Evolutionary conservation across 2,329 filamentous ascomycete genomes (phyloP).

Genomic region (Penicillium sp.): DNA sequence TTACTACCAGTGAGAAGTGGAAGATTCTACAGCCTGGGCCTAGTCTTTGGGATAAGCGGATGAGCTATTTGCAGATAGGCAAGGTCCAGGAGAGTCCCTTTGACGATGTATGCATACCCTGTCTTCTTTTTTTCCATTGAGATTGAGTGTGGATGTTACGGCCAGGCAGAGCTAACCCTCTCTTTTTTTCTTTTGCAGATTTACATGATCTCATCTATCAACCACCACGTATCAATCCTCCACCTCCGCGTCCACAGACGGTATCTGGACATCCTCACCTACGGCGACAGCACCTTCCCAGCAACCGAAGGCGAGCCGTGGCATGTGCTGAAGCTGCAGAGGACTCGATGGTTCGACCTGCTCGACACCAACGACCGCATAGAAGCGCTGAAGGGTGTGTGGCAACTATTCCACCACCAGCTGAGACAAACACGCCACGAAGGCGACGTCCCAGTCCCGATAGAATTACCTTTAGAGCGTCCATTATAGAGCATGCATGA

Average conservation of each 20-base stretch:
- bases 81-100: constrained; percentile 41
- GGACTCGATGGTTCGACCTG: constrained; percentile 53
- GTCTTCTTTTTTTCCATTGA: not conserved
- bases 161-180: not conserved
- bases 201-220: constrained; percentile 54
- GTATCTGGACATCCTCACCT: constrained; percentile 49
- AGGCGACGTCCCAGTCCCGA: not conserved
- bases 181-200: constrained; percentile 37
- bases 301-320: constrained; percentile 34
- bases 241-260: constrained; percentile 49
- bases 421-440: constrained; percentile 27
- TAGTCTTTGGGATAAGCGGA: constrained; percentile 49
- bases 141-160: not conserved
- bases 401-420: constrained; percentile 51
- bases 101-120: constrained; percentile 45
- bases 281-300: constrained; percentile 31
- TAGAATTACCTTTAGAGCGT: not conserved
- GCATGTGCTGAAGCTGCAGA: constrained; percentile 46
- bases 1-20: constrained; percentile 46
- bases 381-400: constrained; percentile 50
- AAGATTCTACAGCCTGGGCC: constrained; percentile 44
- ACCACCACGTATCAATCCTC: constrained; percentile 54
- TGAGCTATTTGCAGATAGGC: constrained; percentile 50
- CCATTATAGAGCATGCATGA: not conserved
- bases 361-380: constrained; percentile 47